These are phyloP conservation scores for Discostella stelligeroides DNA, from an alignment of 108 stramenopile species.

Conservation along the genomic window DNA sequence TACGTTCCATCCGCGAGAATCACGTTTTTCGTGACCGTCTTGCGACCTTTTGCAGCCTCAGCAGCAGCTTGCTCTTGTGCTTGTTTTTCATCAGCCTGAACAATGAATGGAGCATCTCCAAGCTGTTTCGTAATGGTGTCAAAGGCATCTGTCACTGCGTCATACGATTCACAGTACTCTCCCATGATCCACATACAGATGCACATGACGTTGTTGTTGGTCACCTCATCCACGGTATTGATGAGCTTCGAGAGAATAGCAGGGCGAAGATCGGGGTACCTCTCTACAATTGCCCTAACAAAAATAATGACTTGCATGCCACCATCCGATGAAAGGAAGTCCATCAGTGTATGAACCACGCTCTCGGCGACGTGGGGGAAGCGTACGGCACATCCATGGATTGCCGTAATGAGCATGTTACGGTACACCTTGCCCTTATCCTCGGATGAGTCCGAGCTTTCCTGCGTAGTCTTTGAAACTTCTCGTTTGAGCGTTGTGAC, in stretches of 20 bases:
- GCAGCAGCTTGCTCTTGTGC: slow-evolving; percentile 66
- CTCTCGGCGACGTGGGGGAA: slow-evolving; percentile 95
- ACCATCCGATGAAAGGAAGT: slow-evolving; percentile 89
- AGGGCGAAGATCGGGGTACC: slow-evolving; percentile 89
- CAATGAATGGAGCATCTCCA: slow-evolving; percentile 80
- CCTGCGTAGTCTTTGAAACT: slow-evolving; percentile 88
- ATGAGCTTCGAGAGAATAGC: slow-evolving; percentile 91
- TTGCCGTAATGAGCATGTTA: slow-evolving; percentile 92
- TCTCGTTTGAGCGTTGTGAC: slow-evolving; percentile 95
- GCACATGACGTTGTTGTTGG: slow-evolving; percentile 86
- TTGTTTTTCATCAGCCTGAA: slow-evolving; percentile 66
- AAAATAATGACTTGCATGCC: slow-evolving; percentile 96
- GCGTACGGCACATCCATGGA: slow-evolving; percentile 95
- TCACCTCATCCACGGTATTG: slow-evolving; percentile 83
- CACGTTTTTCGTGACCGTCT: slow-evolving; percentile 93
- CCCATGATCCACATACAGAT: slow-evolving; percentile 99
- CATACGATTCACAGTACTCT: slow-evolving; percentile 88
- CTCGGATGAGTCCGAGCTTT: slow-evolving; percentile 73
- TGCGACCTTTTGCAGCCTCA: slow-evolving; percentile 64
- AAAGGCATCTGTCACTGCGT: slow-evolving; percentile 80
- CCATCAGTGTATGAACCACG: slow-evolving; percentile 96
- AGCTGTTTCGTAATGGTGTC: slow-evolving; percentile 73
- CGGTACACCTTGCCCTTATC: slow-evolving; percentile 93
- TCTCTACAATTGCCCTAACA: slow-evolving; percentile 96
- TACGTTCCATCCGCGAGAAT: slow-evolving; percentile 98